Evolutionary conservation across 768 basidiomycete species (phyloP).

Genomic region (Gyrodon lividus): DNA sequence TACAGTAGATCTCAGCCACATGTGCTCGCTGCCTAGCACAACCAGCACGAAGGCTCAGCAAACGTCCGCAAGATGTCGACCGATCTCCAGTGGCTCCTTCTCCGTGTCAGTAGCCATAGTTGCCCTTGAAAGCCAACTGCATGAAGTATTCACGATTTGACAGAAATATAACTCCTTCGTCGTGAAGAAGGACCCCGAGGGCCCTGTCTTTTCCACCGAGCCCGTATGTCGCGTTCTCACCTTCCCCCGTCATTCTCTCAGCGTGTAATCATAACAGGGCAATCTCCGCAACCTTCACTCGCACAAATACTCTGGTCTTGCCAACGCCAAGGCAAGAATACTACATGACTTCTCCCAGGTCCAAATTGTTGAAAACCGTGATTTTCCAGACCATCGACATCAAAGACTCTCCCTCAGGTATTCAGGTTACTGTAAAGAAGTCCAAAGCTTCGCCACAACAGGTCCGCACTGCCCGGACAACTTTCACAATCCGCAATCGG

Average conservation of each 20-base stretch:
- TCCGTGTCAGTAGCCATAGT: constrained; percentile 61
- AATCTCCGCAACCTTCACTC: constrained; percentile 88
- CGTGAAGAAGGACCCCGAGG: constrained; percentile 72
- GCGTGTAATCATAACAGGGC: constrained; percentile 47
- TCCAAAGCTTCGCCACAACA: constrained; percentile 51
- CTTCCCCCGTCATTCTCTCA: background rate
- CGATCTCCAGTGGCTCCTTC: constrained; percentile 93
- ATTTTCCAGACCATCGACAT: constrained; percentile 62
- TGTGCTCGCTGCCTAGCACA: constrained; percentile 15
- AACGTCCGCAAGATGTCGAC: constrained; percentile 61
- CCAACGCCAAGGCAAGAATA: constrained; percentile 69
- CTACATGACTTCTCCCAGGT: background rate
- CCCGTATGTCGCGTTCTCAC: constrained; percentile 48
- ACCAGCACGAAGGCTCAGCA: constrained; percentile 10
- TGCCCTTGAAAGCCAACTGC: background rate
- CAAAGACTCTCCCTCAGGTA: constrained; percentile 48
- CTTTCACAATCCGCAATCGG: constrained; percentile 58
- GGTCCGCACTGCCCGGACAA: constrained; percentile 48
- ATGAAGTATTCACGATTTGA: constrained; percentile 1
- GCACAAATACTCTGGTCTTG: constrained; percentile 88
- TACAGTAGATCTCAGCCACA: constrained; percentile 36
- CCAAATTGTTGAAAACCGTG: background rate
- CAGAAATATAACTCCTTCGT: constrained; percentile 85
- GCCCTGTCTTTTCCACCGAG: constrained; percentile 83
- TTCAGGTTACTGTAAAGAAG: constrained; percentile 68